Percentiles rank a stretch among this genome's conserved stretches.
Evolutionary conservation across 1,284 basidiomycete genomes (phyloP).

Genomic region (Trametes versicolor): DNA sequence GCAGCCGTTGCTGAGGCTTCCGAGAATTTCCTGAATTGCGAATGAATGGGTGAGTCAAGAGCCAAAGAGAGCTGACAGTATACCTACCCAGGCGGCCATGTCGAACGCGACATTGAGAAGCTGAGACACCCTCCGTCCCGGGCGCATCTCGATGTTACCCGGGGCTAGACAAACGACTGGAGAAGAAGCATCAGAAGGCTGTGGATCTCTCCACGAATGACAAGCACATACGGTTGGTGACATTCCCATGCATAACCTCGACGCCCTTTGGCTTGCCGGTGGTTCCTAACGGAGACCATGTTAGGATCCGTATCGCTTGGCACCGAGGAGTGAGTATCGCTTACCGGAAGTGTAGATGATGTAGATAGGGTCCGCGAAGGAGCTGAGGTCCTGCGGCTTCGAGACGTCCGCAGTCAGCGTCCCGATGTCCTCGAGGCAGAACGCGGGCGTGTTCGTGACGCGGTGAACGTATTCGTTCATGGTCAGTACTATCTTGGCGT

Average conservation of each 20-base stretch:
- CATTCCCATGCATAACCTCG: constrained; percentile 64
- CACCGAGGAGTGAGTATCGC: constrained; percentile 26
- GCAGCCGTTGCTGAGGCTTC: constrained; percentile 63
- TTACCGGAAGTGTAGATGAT: constrained; percentile 70
- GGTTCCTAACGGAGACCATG: constrained; percentile 51
- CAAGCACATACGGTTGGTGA: constrained; percentile 59
- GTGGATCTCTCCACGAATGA: background rate
- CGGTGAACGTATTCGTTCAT: constrained; percentile 57
- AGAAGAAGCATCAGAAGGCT: constrained; percentile 18
- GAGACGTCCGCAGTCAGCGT: constrained; percentile 40
- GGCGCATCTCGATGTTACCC: constrained; percentile 64
- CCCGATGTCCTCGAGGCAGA: constrained; percentile 57
- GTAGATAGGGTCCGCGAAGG: constrained; percentile 58
- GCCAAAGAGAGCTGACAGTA: background rate
- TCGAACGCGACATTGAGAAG: constrained; percentile 69
- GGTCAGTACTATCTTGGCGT: constrained; percentile 54
- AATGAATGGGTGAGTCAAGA: background rate
- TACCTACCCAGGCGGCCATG: constrained; percentile 66
- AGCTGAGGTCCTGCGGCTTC: constrained; percentile 52
- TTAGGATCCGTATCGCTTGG: constrained; percentile 10
- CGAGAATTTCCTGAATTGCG: constrained; percentile 60
- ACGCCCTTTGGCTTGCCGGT: constrained; percentile 69
- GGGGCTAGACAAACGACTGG: constrained; percentile 63
- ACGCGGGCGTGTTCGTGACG: constrained; percentile 42
- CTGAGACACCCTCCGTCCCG: constrained; percentile 64